Conservation (phyloP, 148 eudicot genomes). For the Euryodendron excelsum region DNA sequence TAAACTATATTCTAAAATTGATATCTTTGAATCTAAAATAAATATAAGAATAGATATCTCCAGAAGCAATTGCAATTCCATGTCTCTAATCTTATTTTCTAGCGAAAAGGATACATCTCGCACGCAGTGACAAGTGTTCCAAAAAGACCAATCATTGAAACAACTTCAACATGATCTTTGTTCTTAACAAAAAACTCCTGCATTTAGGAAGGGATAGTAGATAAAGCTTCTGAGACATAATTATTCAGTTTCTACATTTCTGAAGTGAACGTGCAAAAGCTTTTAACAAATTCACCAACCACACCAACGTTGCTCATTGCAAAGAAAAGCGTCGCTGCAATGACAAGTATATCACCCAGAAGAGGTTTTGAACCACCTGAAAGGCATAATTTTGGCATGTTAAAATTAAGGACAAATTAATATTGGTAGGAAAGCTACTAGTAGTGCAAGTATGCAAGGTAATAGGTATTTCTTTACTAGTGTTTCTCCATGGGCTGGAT, state of each 20-base stretch:
- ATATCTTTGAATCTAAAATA: neutral
- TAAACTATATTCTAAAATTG: neutral
- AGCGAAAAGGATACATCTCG: constrained; percentile 74
- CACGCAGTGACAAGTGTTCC: constrained; percentile 63
- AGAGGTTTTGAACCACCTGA: constrained; percentile 87
- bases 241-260: neutral
- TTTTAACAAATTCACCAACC: constrained; percentile 37
- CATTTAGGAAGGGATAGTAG: constrained; percentile 12
- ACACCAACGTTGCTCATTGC: constrained; percentile 87
- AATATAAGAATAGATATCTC: neutral
- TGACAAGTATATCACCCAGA: constrained; percentile 76
- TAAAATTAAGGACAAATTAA: neutral
- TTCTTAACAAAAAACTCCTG: constrained; percentile 86
- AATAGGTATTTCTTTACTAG: neutral
- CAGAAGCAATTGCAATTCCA: neutral
- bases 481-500: neutral
- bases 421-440: neutral
- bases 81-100: neutral
- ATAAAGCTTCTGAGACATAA: neutral
- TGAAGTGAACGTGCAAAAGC: neutral
- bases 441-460: neutral
- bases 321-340: constrained; percentile 62
- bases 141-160: constrained; percentile 74
- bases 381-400: constrained; percentile 7
- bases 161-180: constrained; percentile 65